phyloP scores from a whole-genome alignment of 2,329 filamentous ascomycete genomes.

The Podosphaera fusca region DNA sequence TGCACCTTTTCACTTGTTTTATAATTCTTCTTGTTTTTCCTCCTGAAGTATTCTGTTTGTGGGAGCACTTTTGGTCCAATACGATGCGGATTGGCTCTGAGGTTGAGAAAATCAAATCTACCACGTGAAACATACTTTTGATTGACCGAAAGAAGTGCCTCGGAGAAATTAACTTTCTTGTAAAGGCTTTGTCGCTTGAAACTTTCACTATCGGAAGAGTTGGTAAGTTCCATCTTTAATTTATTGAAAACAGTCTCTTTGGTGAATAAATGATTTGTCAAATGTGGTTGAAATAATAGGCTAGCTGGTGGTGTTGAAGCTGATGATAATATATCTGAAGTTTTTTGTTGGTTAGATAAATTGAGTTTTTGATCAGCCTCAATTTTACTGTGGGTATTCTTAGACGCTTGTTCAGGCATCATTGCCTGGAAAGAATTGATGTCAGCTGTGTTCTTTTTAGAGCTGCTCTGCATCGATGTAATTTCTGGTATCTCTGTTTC shows the following conservation, averaged over 20 bases:
- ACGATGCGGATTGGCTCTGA: conserved; percentile 2
- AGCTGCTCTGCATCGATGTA: background rate
- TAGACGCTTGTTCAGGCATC: background rate
- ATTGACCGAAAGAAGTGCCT: conserved; percentile 12
- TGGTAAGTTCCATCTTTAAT: conserved; percentile 5
- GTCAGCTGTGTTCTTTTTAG: background rate
- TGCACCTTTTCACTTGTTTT: conserved; percentile 9
- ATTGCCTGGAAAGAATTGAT: background rate
- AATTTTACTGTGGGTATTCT: background rate
- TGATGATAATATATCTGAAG: background rate
- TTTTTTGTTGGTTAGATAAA: background rate
- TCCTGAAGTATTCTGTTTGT: conserved; percentile 11
- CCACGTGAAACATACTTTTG: conserved; percentile 15
- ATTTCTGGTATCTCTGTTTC: background rate
- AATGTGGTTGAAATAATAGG: background rate
- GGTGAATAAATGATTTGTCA: conserved; percentile 8
- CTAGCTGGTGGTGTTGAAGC: background rate
- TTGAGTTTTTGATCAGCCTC: background rate
- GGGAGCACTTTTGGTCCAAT: conserved; percentile 7
- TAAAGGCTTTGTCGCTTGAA: conserved; percentile 11
- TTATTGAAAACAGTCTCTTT: conserved; percentile 13
- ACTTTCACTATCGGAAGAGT: background rate
- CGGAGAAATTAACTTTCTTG: conserved; percentile 13
- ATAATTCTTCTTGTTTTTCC: conserved; percentile 6
- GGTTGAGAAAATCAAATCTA: conserved; percentile 10